Conservation (phyloP, 2,329 filamentous ascomycete species). For the Atkinsonella hypoxylon region DNA sequence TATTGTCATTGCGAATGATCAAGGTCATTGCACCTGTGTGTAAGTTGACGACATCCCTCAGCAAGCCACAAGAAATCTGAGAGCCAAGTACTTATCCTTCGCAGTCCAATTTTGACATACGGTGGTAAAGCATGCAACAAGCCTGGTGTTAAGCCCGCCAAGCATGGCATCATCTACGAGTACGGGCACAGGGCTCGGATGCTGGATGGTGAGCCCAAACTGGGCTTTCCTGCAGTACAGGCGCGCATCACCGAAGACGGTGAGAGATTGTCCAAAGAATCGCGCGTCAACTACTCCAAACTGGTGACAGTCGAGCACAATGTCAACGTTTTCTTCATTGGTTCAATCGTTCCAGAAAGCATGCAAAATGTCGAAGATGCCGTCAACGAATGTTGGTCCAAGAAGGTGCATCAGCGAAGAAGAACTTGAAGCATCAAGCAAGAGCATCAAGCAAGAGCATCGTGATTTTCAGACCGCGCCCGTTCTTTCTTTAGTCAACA, state of each 20-base stretch:
- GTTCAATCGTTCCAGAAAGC: constrained; percentile 28
- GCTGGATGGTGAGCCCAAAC: constrained; percentile 29
- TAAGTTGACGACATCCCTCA: constrained; percentile 17
- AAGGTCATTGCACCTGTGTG: constrained; percentile 45
- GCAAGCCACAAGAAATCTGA: not conserved
- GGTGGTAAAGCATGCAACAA: constrained; percentile 40
- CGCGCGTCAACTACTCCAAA: constrained; percentile 47
- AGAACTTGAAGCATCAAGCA: constrained; percentile 10
- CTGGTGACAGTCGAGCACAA: constrained; percentile 46
- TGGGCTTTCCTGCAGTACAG: constrained; percentile 36
- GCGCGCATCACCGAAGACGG: constrained; percentile 29
- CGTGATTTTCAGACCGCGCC: not conserved
- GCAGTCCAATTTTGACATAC: constrained; percentile 44
- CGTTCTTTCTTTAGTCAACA: not conserved
- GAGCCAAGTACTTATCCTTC: not conserved
- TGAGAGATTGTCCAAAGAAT: constrained; percentile 36
- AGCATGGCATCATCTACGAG: constrained; percentile 42
- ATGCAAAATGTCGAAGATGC: constrained; percentile 30
- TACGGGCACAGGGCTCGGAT: constrained; percentile 18
- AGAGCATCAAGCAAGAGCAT: too few relatives aligned
- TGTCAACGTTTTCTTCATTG: constrained; percentile 43
- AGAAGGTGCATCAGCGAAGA: constrained; percentile 27
- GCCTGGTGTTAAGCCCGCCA: constrained; percentile 36
- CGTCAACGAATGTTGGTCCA: constrained; percentile 37
- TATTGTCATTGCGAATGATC: constrained; percentile 38